phyloP scores from a whole-genome alignment of 2,329 filamentous ascomycete genomes.

The Cercospora brassicicola region DNA sequence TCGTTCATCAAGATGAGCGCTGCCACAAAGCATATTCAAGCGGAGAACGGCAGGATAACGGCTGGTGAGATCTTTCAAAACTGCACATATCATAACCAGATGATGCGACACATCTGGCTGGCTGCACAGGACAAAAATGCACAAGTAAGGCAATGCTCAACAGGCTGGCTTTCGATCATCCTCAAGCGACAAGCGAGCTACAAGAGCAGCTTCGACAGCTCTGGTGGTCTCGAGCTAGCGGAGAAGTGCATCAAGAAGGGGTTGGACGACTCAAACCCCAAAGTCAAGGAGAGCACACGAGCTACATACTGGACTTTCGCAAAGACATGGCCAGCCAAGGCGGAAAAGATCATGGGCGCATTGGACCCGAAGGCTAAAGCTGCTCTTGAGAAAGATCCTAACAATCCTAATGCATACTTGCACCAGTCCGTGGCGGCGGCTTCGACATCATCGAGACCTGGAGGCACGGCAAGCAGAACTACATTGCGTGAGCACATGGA shows the following conservation, averaged over 20 bases:
- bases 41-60: slow-evolving; percentile 76
- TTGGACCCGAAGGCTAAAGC: slow-evolving; percentile 78
- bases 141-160: slow-evolving; percentile 74
- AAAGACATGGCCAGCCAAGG: slow-evolving; percentile 72
- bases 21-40: slow-evolving; percentile 88
- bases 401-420: slow-evolving; percentile 66
- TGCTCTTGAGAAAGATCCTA: slow-evolving; percentile 76
- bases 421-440: slow-evolving; percentile 51
- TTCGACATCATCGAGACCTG: slow-evolving; percentile 31
- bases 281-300: slow-evolving; percentile 82
- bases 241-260: slow-evolving; percentile 89
- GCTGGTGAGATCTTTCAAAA: slow-evolving; percentile 79
- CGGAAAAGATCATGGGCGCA: slow-evolving; percentile 72
- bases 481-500: slow-evolving; percentile 83
- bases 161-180: slow-evolving; percentile 81
- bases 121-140: slow-evolving; percentile 93
- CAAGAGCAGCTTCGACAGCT: slow-evolving; percentile 79
- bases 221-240: slow-evolving; percentile 76
- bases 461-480: slow-evolving; percentile 51
- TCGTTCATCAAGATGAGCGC: slow-evolving; percentile 85
- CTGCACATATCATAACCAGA: slow-evolving; percentile 73
- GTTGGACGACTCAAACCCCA: slow-evolving; percentile 83
- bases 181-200: slow-evolving; percentile 75
- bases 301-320: slow-evolving; percentile 84
- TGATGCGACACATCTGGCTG: slow-evolving; percentile 80